These are phyloP conservation scores for Cordyceps cateniannulata DNA, from an alignment of 2,329 filamentous ascomycete genomes.

Conservation along the genomic window DNA sequence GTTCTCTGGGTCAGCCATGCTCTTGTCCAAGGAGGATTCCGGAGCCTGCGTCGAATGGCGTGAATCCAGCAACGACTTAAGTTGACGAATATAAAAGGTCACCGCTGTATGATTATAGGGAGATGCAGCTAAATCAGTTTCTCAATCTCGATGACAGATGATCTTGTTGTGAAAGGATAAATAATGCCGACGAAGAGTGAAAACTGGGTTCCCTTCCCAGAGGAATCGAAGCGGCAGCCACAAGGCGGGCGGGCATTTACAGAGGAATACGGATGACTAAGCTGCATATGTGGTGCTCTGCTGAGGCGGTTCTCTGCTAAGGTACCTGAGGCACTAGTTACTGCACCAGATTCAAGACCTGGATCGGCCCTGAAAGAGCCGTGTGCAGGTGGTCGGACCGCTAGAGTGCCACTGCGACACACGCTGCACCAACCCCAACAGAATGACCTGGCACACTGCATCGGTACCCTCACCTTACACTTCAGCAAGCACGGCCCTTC, in stretches of 20 bases:
- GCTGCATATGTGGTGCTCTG: not conserved
- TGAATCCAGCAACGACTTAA: not conserved
- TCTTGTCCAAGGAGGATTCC: not conserved
- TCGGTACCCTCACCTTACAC: constrained; percentile 11
- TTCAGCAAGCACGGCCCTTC: constrained; percentile 15
- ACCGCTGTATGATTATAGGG: not conserved
- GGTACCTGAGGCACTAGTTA: not conserved
- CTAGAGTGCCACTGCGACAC: constrained; percentile 10
- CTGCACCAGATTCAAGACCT: not conserved
- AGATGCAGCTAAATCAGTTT: not conserved
- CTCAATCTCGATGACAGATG: not conserved
- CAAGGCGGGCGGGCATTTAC: not conserved
- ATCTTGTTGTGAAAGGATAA: not conserved
- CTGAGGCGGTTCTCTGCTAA: not conserved
- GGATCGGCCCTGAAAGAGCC: not conserved
- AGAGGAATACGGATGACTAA: constrained; percentile 8
- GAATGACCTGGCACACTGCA: constrained; percentile 12
- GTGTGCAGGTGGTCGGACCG: not conserved
- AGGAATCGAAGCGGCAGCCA: not conserved
- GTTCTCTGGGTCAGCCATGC: constrained; percentile 74
- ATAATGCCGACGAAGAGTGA: not conserved
- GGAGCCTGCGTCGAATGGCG: not conserved
- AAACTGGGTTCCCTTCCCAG: constrained; percentile 1
- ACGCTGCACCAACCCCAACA: not conserved
- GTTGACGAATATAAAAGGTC: not conserved